Evolutionary conservation across 305 asterid species (phyloP), one percentile per base, ranked within the genome.

Genomic region (Andrographis paniculata): DNA sequence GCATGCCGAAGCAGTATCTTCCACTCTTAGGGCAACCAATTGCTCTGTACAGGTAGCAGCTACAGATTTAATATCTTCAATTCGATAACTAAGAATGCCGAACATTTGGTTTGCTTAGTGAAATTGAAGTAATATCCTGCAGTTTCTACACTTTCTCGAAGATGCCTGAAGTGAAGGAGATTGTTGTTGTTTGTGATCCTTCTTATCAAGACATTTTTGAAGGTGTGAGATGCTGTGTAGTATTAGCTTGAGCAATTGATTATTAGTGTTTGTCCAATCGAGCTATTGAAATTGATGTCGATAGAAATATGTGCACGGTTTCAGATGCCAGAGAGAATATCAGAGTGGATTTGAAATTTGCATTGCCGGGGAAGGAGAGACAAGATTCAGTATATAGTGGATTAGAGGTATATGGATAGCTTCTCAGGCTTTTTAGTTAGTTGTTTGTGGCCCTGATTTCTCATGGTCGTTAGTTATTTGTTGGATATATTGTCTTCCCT

Each of bases 301-400:
- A 18, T 36, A 23, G 31, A 11, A 12, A 33, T 12, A 8, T 24
- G 17, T 28, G 20, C 56, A 17, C 53, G 33, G 9, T 58, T 50
- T 52, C 67, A 89, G 95, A 73, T 50, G 70, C 80, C 64, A 76
- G 68, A 63, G 82, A 69, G 50, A 60, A 70, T 56, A 73, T 85
- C 71, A 48, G 53, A 0, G 80, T 80, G 53, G 75, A 80, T 51
- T 52, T 89, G 65, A 82, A 82, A 72, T 89, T 82, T 68, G 95
- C 98, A n/a, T 76, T 86, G 59, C 98, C 98, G 2, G 98, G 98
- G 59, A 86, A 89, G 65, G 98, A 89, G 77, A 78, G 98, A 71
- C 98, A 89, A 75, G 98, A 89, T 68, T 89, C 96, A 47, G 98
- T 89, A 31, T 82, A 78, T 67, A 89, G 77, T 53, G 98, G 98